phyloP scores from a whole-genome alignment of 2,329 filamentous ascomycete genomes.

The Fusarium agapanthi region DNA sequence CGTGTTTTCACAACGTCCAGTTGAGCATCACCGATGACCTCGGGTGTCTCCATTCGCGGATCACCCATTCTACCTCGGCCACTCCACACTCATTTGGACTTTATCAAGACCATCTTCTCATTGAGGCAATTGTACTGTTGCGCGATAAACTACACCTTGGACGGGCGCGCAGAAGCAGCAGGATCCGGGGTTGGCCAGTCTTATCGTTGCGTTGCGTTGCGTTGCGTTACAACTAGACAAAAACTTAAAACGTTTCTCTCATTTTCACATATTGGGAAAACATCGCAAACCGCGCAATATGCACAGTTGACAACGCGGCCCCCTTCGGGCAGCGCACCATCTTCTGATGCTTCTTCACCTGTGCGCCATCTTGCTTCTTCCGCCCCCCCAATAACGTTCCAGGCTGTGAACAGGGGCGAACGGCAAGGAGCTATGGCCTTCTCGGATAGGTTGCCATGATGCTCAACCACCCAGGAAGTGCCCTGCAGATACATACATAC shows the following conservation, averaged over 20 bases:
- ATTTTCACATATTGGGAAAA: background rate
- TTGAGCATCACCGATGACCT: slow-evolving; percentile 10
- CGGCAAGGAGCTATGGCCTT: slow-evolving; percentile 31
- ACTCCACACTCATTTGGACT: background rate
- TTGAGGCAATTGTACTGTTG: background rate
- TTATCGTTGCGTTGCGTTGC: background rate
- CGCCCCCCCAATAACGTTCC: slow-evolving; percentile 8
- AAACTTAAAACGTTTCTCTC: background rate
- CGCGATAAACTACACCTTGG: background rate
- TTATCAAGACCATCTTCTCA: background rate
- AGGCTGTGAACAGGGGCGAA: slow-evolving; percentile 15
- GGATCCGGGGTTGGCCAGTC: background rate
- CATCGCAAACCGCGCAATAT: background rate
- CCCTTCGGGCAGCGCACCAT: background rate
- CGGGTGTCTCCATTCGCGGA: slow-evolving; percentile 8
- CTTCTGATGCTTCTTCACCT: slow-evolving; percentile 1
- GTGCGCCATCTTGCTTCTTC: slow-evolving; percentile 14
- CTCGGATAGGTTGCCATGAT: slow-evolving; percentile 18
- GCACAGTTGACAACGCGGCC: background rate
- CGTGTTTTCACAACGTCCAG: slow-evolving; percentile 1
- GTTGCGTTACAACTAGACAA: background rate
- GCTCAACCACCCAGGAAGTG: slow-evolving; percentile 13
- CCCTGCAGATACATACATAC: slow-evolving; percentile 5
- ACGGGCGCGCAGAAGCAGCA: background rate
- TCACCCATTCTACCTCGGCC: background rate